A percentile compares a stretch with the other conserved stretches of the same genome.
Evolutionary conservation across 352 stramenopile species (phyloP).

Genomic region (Globisporangium splendens): DNA sequence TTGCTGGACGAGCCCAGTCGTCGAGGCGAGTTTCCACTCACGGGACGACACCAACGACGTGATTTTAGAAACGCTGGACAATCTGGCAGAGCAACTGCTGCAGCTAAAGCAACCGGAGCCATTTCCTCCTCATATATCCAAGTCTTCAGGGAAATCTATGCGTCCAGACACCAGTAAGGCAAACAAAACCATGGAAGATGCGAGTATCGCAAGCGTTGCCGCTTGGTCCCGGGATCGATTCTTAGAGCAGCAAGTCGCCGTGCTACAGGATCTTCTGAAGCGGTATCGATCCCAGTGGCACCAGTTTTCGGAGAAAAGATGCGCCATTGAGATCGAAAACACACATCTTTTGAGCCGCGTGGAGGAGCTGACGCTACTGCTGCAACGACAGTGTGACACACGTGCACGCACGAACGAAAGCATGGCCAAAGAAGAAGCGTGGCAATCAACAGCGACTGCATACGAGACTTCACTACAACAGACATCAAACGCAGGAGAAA

Average conservation of each 20-base stretch:
- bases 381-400: slow-evolving; percentile 25
- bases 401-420: slow-evolving; percentile 26
- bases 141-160: slow-evolving; percentile 11
- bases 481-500: slow-evolving; percentile 14
- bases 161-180: background rate
- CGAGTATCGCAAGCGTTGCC: slow-evolving; percentile 17
- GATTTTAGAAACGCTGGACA: slow-evolving; percentile 33
- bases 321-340: slow-evolving; percentile 37
- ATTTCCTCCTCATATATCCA: slow-evolving; percentile 13
- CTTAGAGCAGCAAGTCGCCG: slow-evolving; percentile 43
- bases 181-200: background rate
- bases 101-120: slow-evolving; percentile 30
- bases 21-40: slow-evolving; percentile 30
- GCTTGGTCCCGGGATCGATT: slow-evolving; percentile 29
- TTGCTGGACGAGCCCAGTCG: slow-evolving; percentile 15
- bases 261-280: slow-evolving; percentile 48
- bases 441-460: slow-evolving; percentile 33
- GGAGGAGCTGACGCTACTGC: slow-evolving; percentile 25
- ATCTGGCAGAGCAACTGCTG: slow-evolving; percentile 42
- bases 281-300: slow-evolving; percentile 53
- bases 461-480: slow-evolving; percentile 42
- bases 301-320: slow-evolving; percentile 23
- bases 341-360: slow-evolving; percentile 33
- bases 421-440: slow-evolving; percentile 33
- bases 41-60: slow-evolving; percentile 47